Percentiles rank a stretch among this genome's conserved stretches.
Evolutionary conservation across 2,329 filamentous ascomycete genomes (phyloP).

Genomic region (Fusarium sororula): DNA sequence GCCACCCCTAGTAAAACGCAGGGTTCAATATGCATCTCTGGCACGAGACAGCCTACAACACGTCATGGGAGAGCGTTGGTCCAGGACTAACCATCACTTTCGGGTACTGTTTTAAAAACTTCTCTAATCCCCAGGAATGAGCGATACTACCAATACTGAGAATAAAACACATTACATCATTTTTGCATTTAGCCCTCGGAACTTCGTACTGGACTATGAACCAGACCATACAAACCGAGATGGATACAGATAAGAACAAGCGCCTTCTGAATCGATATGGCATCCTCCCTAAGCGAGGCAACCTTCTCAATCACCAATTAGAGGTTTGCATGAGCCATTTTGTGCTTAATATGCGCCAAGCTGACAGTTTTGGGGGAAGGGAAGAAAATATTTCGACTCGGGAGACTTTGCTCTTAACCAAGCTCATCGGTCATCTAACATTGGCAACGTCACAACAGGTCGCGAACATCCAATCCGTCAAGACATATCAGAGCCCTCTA

Average conservation of each 20-base stretch:
- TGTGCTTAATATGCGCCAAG: not conserved
- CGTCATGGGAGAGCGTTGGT: not conserved
- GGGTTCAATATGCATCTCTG: not conserved
- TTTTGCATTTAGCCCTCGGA: too few relatives aligned
- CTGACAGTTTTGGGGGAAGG: not conserved
- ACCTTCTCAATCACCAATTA: slow-evolving; percentile 30
- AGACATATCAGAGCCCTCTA: slow-evolving; percentile 19
- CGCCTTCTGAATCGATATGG: slow-evolving; percentile 2
- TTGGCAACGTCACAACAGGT: slow-evolving; percentile 25
- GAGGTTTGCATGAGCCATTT: not conserved
- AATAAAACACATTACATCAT: not conserved
- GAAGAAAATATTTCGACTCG: slow-evolving; percentile 34
- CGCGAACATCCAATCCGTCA: slow-evolving; percentile 23
- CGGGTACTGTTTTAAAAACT: not conserved
- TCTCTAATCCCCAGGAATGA: not conserved
- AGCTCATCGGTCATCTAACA: slow-evolving; percentile 26
- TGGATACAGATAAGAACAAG: not conserved
- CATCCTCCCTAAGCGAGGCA: slow-evolving; percentile 8
- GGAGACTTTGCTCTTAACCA: slow-evolving; percentile 34
- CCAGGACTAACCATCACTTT: not conserved
- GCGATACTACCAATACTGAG: too few relatives aligned
- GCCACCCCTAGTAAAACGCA: not conserved
- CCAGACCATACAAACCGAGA: not conserved
- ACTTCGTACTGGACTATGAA: not conserved
- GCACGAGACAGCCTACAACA: not conserved